Evolutionary conservation across 1,284 basidiomycete genomes (phyloP), one percentile per base, ranked within the genome.

Genomic region (Pseudozyma pruni): DNA sequence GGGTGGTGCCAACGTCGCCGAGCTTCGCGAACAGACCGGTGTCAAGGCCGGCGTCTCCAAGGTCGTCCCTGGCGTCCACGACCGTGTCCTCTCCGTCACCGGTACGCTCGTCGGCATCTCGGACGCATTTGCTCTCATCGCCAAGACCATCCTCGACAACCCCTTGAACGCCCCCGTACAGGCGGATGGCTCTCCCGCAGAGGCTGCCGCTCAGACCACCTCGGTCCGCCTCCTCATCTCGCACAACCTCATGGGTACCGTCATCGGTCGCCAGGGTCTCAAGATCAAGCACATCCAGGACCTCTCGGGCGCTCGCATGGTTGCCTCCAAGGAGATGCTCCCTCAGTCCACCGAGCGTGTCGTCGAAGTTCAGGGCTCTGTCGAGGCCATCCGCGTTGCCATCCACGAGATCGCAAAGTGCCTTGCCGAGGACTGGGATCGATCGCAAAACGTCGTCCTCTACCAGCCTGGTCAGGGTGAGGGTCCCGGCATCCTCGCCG

Each of bases 11-110:
- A 98, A 97, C 81, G 95, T 98, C 79, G 95, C 95, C 71, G 91
- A 94, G 84, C 88, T 98, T 75, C 89, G 95, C 71, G 92, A 95
- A 78, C 89, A 91, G 81, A 96, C 94, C 44, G 93, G 92, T 75
- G 94, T 96, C 85, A 98, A 94, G 86, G 94, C 95, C 62, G 95
- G 95, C 81, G 95, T 98, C 83, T 93, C 90, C 88, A 98, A 97
- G 85, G 94, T 98, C 85, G 93, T 96, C 63, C 90, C 90, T 55
- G 95, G 95, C 76, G 93, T 98, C 66, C 93, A 96, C 83, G 95
- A 98, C 85, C 91, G 95, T 77, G 93, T 98, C 78, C 89, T 98
- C 82, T 93, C 91, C 79, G 91, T 98, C 83, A 90, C 89, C 64
- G 95, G 95, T 63, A 88, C 91, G 50, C 90, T 95, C 76, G 92